A percentile compares a stretch with the other conserved stretches of the same genome.
phyloP scores from a whole-genome alignment of 306 rosid species.

The Cucumis hystrix region DNA sequence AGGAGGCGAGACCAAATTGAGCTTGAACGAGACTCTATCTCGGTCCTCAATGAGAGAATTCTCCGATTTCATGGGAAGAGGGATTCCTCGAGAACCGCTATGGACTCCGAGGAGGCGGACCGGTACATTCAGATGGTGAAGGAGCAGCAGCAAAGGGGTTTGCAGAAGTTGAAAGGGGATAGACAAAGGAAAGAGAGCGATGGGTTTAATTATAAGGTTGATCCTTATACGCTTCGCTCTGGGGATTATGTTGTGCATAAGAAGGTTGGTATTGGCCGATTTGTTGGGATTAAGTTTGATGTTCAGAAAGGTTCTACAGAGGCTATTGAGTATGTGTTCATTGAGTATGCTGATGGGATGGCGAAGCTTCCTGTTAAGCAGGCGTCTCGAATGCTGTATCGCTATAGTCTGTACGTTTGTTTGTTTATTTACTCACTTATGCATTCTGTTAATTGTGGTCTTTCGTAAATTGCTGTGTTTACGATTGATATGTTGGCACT shows the following conservation, averaged over 20 bases:
- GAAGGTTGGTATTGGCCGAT: constrained; percentile 88
- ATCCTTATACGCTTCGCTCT: constrained; percentile 72
- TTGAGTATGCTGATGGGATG: constrained; percentile 92
- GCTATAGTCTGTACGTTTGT: constrained; percentile 68
- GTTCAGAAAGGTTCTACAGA: constrained; percentile 36
- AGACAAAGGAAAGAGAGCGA: constrained; percentile 22
- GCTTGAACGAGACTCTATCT: constrained; percentile 42
- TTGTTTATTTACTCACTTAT: background rate
- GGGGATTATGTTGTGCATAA: constrained; percentile 91
- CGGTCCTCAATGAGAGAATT: constrained; percentile 54
- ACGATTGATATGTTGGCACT: background rate
- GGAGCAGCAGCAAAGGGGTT: constrained; percentile 82
- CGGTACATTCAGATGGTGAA: constrained; percentile 61
- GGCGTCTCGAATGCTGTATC: constrained; percentile 83
- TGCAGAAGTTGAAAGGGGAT: constrained; percentile 69
- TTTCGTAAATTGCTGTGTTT: background rate
- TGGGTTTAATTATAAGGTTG: constrained; percentile 48
- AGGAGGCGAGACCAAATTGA: constrained; percentile 21
- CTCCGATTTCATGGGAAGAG: constrained; percentile 46
- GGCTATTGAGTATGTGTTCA: constrained; percentile 63
- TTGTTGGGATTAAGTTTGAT: constrained; percentile 75
- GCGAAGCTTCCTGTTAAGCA: constrained; percentile 85
- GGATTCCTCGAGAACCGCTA: constrained; percentile 26
- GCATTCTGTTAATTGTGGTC: background rate
- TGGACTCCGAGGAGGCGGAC: constrained; percentile 65